Evolutionary conservation across 805 yeast species (phyloP).

Genomic region (Candida schatavii): DNA sequence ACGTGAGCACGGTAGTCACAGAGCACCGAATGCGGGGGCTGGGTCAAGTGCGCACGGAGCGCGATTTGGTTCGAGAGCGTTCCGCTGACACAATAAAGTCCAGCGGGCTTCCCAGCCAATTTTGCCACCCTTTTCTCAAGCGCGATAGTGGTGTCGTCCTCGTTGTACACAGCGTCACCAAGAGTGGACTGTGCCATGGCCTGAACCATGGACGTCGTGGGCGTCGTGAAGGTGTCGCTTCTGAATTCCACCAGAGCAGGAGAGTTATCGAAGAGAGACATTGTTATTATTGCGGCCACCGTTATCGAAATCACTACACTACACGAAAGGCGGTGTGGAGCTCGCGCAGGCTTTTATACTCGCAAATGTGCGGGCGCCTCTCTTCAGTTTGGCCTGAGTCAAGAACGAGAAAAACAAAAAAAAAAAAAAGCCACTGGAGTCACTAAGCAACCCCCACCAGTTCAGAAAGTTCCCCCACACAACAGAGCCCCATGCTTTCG

Average conservation of each 20-base stretch:
- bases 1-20: slow-evolving; percentile 89
- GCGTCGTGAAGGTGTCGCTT: slow-evolving; percentile 89
- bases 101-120: slow-evolving; percentile 78
- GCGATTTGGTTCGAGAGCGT: slow-evolving; percentile 90
- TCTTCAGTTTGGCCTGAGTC: too few relatives aligned
- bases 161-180: slow-evolving; percentile 90
- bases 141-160: slow-evolving; percentile 66
- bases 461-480: too few relatives aligned
- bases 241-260: slow-evolving; percentile 41
- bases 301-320: too few relatives aligned
- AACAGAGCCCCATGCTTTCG: too few relatives aligned
- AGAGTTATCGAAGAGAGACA: slow-evolving; percentile 9
- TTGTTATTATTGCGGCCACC: too few relatives aligned
- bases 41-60: slow-evolving; percentile 66
- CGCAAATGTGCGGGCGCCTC: too few relatives aligned
- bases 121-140: slow-evolving; percentile 64
- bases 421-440: too few relatives aligned
- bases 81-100: slow-evolving; percentile 81
- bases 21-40: slow-evolving; percentile 82
- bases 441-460: too few relatives aligned
- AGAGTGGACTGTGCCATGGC: slow-evolving; percentile 58
- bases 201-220: slow-evolving; percentile 67
- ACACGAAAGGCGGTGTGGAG: too few relatives aligned
- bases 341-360: too few relatives aligned
- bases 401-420: too few relatives aligned